Base-by-base conservation (phyloP, 163 green algal species). In the Botryococcus braunii region DNA sequence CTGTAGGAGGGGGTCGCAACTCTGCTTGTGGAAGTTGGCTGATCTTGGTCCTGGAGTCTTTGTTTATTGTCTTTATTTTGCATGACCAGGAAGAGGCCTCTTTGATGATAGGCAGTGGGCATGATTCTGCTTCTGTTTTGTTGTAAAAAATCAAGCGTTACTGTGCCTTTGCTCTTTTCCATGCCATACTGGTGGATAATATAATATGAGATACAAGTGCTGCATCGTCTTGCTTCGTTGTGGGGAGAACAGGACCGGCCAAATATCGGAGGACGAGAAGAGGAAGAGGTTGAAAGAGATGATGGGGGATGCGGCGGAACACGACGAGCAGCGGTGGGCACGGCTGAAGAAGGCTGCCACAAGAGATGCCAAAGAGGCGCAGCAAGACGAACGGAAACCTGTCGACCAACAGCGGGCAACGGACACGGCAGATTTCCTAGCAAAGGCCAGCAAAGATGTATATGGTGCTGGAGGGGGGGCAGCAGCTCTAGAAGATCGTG, bases 281-380 rank as follows among this genome's bases (percentile, higher is more conserved):
- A 66, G 66, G 34, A 35, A 36, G 37, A 65, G 74, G 50, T 77
- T 95, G 35, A 82, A 82, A 25, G 85, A 92, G 76, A 95, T 95
- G 89, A 78, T 77, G 68, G 72, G 73, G 47, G 85, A 91, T 66
- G 89, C 89, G 2, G 59, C 73, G n/a, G 67, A 83, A 68, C 84
- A 93, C 62, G 84, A 94, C 21, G 56, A 77, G 65, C 63, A 77
- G 39, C 76, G 85, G 8, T 46, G 47, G 59, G 50, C 69, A 36
- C 80, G 86, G 11, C 64, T 93, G 56, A 43, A 70, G 35, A 40
- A 39, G 9, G 77, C 73, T 7, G 68, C 77, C 36, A 70, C 69
- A 13, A 78, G 83, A 21, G 59, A 76, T 32, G 52, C 59, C 41
- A 68, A 76, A 35, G 47, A 46, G 5, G 46, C 34, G 7, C 41